Percentiles rank a stretch among this genome's conserved stretches.
Evolutionary conservation across 2,329 filamentous ascomycete species (phyloP).

Genomic region (Nakataea oryzae): DNA sequence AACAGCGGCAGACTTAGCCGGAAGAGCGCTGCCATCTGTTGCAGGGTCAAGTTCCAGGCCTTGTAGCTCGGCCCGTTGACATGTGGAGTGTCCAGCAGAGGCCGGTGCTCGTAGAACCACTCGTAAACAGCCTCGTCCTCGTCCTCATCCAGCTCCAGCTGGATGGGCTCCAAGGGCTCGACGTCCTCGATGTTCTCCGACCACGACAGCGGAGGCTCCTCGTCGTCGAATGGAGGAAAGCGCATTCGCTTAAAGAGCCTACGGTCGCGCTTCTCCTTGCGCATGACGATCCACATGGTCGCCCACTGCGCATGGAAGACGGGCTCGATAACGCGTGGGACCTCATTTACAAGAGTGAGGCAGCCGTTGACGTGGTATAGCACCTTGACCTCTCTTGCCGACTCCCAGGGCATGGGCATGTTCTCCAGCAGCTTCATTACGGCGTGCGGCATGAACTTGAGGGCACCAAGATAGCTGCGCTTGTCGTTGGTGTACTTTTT

Average conservation of each 20-base stretch:
- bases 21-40: constrained; percentile 93
- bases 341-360: constrained; percentile 92
- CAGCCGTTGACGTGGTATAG: constrained; percentile 98
- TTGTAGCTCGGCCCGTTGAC: constrained; percentile 97
- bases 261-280: constrained; percentile 92
- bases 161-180: constrained; percentile 91
- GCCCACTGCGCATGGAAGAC: constrained; percentile 99
- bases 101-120: constrained; percentile 95
- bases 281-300: constrained; percentile 98
- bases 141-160: constrained; percentile 93
- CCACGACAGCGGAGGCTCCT: constrained; percentile 95
- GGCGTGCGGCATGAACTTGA: constrained; percentile 99
- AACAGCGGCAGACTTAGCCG: constrained; percentile 83
- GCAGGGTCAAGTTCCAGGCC: constrained; percentile 82
- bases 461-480: constrained; percentile 87
- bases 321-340: constrained; percentile 90
- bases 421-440: constrained; percentile 96
- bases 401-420: constrained; percentile 99
- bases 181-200: constrained; percentile 99
- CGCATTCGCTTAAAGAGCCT: constrained; percentile 98
- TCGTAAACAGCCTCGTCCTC: constrained; percentile 88
- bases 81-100: constrained; percentile 81
- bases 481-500: constrained; percentile 99
- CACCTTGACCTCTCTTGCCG: constrained; percentile 90
- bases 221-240: constrained; percentile 96